Base-by-base conservation (phyloP, 805 yeast genomes). In the Ogataea paraovalis region DNA sequence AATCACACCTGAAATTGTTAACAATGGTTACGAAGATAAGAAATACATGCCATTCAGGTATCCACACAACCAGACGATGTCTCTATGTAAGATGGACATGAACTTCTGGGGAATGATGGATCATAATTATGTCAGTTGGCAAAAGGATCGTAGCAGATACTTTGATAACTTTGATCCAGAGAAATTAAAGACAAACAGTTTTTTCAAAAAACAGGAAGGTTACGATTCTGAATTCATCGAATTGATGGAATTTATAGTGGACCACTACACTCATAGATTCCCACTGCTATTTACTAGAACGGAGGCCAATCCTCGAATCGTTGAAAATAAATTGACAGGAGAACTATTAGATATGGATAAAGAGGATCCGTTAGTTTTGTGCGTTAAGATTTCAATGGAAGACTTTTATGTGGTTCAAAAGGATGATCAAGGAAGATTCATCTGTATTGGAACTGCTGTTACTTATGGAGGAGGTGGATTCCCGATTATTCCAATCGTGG, bases 11-110 rank as follows among this genome's bases (percentile, higher is more conserved):
- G 58, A 54, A 30, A 46, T 48, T 16, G 43, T 60, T 13, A 36
- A 33, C 3, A 39, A 30, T 19, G 56, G 57, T 1, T 56, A 56
- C 39, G 21, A 37, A 7, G 79, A 74, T 52, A 62, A 79, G 48
- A 78, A 78, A 1, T 76, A 78, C 74, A 68, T 79, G 64, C 80
- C 79, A 2, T 74, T 76, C 51, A 64, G 80, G 50, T 75, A 75
- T 74, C 80, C 80, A 3, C 72, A 75, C 51, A 76, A 74, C 51
- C 80, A 76, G 55, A 76, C 80, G 6, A 76, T 76, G 80, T 70
- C 79, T 1, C 67, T 75, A 12, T 73, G 70, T 57, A 72, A 70
- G 44, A 57, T 75, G 40, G 79, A 75, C 51, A 69, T 76, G 46
- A 75, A 76, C 57, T 74, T 72, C 59, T 75, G 79, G 80, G 66